Evolutionary conservation across 106 monocot genomes (phyloP).

Genomic region (Acorus calamus): DNA sequence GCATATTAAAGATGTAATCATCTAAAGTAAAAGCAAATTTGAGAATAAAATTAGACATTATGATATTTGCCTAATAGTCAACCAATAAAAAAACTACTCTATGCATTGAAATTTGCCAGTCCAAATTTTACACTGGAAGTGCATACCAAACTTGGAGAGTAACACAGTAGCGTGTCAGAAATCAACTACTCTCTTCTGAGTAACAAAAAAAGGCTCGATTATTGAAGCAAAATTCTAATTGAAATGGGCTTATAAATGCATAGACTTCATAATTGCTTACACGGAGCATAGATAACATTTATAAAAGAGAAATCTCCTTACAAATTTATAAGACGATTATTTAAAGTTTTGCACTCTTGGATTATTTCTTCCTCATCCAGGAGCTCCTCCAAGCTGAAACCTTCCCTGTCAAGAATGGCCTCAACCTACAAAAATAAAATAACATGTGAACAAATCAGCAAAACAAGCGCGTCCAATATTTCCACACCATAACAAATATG

Average conservation of each 20-base stretch:
- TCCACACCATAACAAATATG: not conserved
- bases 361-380: constrained; percentile 88
- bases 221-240: no score
- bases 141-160: no score
- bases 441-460: not conserved
- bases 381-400: constrained; percentile 70
- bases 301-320: not conserved
- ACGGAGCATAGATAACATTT: no score
- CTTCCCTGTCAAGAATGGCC: constrained; percentile 70
- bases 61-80: not conserved
- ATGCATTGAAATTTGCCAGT: constrained; percentile 5
- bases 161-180: no score
- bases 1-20: no score
- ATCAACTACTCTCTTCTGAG: no score
- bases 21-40: no score
- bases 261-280: no score
- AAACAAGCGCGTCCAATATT: not conserved
- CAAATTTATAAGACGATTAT: constrained; percentile 89
- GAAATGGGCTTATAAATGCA: no score
- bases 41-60: not conserved
- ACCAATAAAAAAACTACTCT: not conserved
- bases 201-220: no score
- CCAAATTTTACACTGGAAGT: no score
- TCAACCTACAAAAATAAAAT: constrained; percentile 46
- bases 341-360: constrained; percentile 87